A percentile compares a stretch with the other conserved stretches of the same genome.
Evolutionary conservation across 1,284 basidiomycete species (phyloP).

Genomic region (Taiwanofungus camphoratus): DNA sequence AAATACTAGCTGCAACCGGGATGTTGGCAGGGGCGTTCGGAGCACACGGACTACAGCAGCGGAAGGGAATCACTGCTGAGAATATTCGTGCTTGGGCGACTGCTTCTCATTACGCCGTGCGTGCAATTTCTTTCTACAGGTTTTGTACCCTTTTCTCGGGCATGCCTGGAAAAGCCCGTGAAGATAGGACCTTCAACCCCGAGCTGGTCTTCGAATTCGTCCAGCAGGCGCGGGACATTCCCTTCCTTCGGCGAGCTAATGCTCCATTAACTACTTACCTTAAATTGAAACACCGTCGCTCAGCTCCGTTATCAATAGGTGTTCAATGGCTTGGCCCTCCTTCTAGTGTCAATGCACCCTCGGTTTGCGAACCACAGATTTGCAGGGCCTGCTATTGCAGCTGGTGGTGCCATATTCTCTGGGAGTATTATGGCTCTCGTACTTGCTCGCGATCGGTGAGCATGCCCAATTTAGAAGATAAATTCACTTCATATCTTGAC

Average conservation of each 20-base stretch:
- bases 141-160: no score
- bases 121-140: constrained; percentile 17
- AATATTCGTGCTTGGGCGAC: constrained; percentile 56
- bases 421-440: constrained; percentile 66
- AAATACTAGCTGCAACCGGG: constrained; percentile 49
- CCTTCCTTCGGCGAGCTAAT: no score
- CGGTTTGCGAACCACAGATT: constrained; percentile 57
- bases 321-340: constrained; percentile 71
- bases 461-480: neutral
- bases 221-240: no score
- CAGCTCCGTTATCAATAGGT: no score
- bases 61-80: constrained; percentile 44
- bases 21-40: constrained; percentile 68
- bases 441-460: constrained; percentile 50
- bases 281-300: no score
- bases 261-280: no score
- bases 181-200: no score
- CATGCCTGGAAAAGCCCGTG: no score
- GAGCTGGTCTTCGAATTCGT: no score
- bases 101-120: constrained; percentile 60
- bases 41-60: constrained; percentile 52
- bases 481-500: constrained; percentile 2
- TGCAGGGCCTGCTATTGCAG: constrained; percentile 65
- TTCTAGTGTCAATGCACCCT: constrained; percentile 69
- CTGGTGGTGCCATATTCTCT: constrained; percentile 64